Conservation (phyloP, 2,329 filamentous ascomycete species). For the Diaporthe longicolla region DNA sequence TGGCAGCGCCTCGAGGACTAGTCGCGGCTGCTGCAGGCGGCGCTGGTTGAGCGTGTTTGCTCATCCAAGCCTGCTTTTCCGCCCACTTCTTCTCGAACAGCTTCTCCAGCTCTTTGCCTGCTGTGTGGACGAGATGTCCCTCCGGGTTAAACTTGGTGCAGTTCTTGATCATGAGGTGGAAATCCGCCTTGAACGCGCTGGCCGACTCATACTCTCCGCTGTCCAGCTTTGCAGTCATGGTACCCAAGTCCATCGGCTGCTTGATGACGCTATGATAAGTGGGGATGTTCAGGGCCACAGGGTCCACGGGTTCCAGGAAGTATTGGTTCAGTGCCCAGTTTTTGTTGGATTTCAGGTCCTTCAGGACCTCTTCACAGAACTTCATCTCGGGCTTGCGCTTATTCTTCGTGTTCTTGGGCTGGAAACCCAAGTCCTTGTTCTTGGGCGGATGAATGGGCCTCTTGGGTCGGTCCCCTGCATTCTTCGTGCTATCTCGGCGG, state of each 20-base stretch:
- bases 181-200: conserved; percentile 88
- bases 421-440: conserved; percentile 91
- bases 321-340: conserved; percentile 77
- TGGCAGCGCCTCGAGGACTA: conserved; percentile 75
- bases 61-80: conserved; percentile 85
- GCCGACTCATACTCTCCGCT: conserved; percentile 83
- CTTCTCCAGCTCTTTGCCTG: conserved; percentile 80
- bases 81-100: conserved; percentile 83
- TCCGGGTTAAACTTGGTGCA: conserved; percentile 90
- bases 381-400: conserved; percentile 92
- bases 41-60: conserved; percentile 72
- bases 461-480: conserved; percentile 86
- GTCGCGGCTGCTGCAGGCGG: conserved; percentile 63
- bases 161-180: conserved; percentile 88
- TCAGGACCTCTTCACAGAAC: conserved; percentile 87
- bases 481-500: conserved; percentile 85
- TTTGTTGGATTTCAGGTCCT: conserved; percentile 82
- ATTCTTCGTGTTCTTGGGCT: conserved; percentile 87
- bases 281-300: conserved; percentile 93
- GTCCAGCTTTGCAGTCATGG: conserved; percentile 83
- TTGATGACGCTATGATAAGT: conserved; percentile 95
- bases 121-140: conserved; percentile 79
- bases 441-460: conserved; percentile 94
- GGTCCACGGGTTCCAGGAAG: conserved; percentile 90
- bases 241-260: conserved; percentile 94